phyloP scores from a whole-genome alignment of 1,139 yeast genomes.

The Yamadazyma mexicana region DNA sequence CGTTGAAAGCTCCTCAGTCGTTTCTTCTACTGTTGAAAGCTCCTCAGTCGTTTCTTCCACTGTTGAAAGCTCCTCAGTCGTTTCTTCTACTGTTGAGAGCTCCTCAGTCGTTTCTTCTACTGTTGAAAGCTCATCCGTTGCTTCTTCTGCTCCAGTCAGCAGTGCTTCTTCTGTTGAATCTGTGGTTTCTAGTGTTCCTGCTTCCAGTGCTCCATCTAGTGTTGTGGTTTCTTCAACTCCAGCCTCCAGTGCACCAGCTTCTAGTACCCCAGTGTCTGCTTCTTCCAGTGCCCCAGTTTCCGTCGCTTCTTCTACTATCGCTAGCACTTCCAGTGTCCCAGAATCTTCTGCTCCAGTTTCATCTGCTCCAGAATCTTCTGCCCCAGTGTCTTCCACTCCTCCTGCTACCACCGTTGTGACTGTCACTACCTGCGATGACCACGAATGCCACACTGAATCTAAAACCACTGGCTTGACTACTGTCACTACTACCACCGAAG shows the following conservation, averaged over 20 bases:
- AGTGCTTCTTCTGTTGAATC: neutral
- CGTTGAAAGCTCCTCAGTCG: too few relatives aligned
- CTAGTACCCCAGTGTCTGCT: neutral
- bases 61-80: neutral
- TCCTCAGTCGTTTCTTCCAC: neutral
- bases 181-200: neutral
- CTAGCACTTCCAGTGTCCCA: neutral
- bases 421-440: constrained; percentile 19
- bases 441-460: constrained; percentile 20
- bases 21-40: too few relatives aligned
- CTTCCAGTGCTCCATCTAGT: constrained; percentile 1
- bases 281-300: neutral
- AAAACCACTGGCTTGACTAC: constrained; percentile 29
- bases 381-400: neutral
- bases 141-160: neutral
- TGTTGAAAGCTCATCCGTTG: neutral
- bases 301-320: neutral
- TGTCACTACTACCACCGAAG: constrained; percentile 17
- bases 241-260: neutral
- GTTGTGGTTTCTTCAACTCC: neutral
- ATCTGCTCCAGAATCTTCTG: constrained; percentile 3
- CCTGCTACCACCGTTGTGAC: constrained; percentile 20
- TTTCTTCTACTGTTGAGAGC: neutral
- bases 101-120: neutral
- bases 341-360: neutral